phyloP scores from a whole-genome alignment of 352 stramenopile genomes.

The Elongisporangium prolatum region DNA sequence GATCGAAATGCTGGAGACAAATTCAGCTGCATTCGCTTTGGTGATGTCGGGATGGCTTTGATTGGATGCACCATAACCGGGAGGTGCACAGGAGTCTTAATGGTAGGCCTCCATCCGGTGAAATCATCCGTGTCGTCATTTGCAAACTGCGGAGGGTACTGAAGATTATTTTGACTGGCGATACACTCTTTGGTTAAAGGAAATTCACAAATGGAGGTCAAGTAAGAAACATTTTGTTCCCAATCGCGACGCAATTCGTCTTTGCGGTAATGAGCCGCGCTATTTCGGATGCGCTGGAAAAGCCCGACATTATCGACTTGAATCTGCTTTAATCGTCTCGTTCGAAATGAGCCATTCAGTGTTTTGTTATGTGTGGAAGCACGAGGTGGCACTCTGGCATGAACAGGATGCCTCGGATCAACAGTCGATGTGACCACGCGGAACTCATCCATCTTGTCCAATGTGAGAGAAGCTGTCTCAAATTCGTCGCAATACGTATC shows the following conservation, averaged over 20 bases:
- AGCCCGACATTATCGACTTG: slow-evolving; percentile 48
- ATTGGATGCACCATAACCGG: slow-evolving; percentile 38
- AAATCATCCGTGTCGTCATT: slow-evolving; percentile 4
- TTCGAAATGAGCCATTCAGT: slow-evolving; percentile 43
- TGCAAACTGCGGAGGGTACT: background rate
- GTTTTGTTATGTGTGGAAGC: slow-evolving; percentile 23
- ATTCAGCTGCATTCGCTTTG: slow-evolving; percentile 46
- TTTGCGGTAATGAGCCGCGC: slow-evolving; percentile 52
- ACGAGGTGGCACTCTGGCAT: slow-evolving; percentile 12
- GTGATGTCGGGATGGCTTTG: slow-evolving; percentile 47
- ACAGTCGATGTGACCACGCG: slow-evolving; percentile 20
- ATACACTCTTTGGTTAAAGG: slow-evolving; percentile 21
- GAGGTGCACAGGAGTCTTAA: slow-evolving; percentile 14
- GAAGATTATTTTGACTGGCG: background rate
- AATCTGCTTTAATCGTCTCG: slow-evolving; percentile 57
- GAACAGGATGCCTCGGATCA: slow-evolving; percentile 1
- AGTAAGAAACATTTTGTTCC: slow-evolving; percentile 65
- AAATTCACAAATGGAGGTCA: slow-evolving; percentile 69
- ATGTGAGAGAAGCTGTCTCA: background rate
- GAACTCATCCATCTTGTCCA: slow-evolving; percentile 51
- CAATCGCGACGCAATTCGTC: slow-evolving; percentile 52
- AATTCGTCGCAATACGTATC: background rate
- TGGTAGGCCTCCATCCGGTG: slow-evolving; percentile 1
- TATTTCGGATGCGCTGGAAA: slow-evolving; percentile 61
- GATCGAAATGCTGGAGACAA: slow-evolving; percentile 57